A percentile compares a stretch with the other conserved stretches of the same genome.
These are phyloP conservation scores for Cytospora piceicola DNA, from an alignment of 2,329 filamentous ascomycete genomes.

Conservation along the genomic window DNA sequence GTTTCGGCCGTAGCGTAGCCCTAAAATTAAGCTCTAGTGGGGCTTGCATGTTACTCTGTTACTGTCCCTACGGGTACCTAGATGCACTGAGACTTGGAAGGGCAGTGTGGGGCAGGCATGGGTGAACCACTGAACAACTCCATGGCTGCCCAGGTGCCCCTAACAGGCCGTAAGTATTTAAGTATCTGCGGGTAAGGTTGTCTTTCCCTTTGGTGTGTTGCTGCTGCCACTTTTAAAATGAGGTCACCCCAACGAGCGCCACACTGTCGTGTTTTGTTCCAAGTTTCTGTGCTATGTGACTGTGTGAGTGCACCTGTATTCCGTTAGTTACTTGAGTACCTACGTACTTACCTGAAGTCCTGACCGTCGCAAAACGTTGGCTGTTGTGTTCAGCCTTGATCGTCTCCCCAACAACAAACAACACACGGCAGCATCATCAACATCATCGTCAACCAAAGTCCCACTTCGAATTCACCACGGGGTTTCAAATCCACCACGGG, in stretches of 20 bases:
- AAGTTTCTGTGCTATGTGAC: too few species aligned
- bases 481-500: background rate
- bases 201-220: background rate
- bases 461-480: background rate
- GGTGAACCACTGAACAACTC: too few species aligned
- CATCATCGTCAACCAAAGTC: background rate
- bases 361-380: background rate
- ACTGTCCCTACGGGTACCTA: too few species aligned
- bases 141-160: too few species aligned
- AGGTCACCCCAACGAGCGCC: constrained; percentile 18
- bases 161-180: too few species aligned
- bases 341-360: too few species aligned
- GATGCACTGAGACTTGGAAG: background rate
- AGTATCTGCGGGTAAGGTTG: too few species aligned
- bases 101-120: background rate
- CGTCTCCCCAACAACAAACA: background rate
- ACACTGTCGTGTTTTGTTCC: too few species aligned
- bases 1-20: constrained; percentile 18
- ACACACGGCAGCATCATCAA: background rate
- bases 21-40: constrained; percentile 17
- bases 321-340: background rate
- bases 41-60: too few species aligned
- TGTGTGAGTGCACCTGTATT: too few species aligned
- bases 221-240: constrained; percentile 5
- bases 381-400: background rate